Percentiles rank a stretch among this genome's conserved stretches.
Evolutionary conservation across 2,329 filamentous ascomycete genomes (phyloP).

Genomic region (Penicillium concentricum): DNA sequence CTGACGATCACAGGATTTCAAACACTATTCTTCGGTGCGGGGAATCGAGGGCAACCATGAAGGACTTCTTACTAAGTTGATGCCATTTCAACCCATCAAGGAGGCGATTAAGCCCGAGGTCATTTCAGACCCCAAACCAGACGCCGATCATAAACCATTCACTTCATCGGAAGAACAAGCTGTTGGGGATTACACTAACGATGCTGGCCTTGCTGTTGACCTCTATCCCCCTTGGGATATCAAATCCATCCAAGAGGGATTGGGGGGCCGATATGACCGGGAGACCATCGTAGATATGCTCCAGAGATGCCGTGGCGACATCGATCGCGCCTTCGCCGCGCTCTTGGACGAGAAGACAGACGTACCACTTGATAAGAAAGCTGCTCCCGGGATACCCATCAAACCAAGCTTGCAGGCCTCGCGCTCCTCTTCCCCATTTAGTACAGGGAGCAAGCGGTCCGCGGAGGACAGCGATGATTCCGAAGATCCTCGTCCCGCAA

Average conservation of each 20-base stretch:
- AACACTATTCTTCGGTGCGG: slow-evolving; percentile 67
- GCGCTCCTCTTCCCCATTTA: slow-evolving; percentile 43
- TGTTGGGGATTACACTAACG: background rate
- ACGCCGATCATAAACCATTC: too few relatives aligned
- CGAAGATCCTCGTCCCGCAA: slow-evolving; percentile 34
- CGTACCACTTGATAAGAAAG: slow-evolving; percentile 21
- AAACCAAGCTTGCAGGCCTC: slow-evolving; percentile 39
- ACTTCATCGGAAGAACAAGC: background rate
- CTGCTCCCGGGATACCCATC: slow-evolving; percentile 25
- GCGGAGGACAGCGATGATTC: slow-evolving; percentile 41
- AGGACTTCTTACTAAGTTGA: slow-evolving; percentile 46
- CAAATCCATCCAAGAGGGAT: slow-evolving; percentile 51
- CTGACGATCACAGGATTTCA: slow-evolving; percentile 51
- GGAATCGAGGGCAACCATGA: slow-evolving; percentile 59
- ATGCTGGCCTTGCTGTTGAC: slow-evolving; percentile 29
- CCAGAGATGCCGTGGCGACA: slow-evolving; percentile 53
- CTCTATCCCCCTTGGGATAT: slow-evolving; percentile 57
- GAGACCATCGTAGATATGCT: slow-evolving; percentile 54
- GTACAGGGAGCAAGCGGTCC: slow-evolving; percentile 43
- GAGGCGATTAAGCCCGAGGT: slow-evolving; percentile 15
- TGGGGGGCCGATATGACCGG: slow-evolving; percentile 53
- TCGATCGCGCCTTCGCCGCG: slow-evolving; percentile 54
- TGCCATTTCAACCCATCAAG: slow-evolving; percentile 33
- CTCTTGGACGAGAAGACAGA: slow-evolving; percentile 49
- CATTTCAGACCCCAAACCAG: background rate